These are phyloP conservation scores for Boletus pseudo-olivaceus DNA, from an alignment of 768 basidiomycete species.

Conservation along the genomic window DNA sequence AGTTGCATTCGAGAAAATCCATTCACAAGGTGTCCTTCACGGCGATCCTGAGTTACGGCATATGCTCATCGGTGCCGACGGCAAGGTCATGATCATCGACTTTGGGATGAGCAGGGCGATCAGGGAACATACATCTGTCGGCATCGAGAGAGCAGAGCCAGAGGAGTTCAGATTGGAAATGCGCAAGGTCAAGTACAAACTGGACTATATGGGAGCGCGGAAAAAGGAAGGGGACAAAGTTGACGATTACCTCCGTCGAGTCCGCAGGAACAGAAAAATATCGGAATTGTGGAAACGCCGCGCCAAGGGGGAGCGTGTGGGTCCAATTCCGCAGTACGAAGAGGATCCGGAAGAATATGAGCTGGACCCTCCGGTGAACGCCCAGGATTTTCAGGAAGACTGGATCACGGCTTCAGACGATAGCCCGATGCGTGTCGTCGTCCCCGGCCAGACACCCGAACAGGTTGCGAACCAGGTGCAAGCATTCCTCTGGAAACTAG, in stretches of 20 bases:
- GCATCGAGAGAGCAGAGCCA: constrained; percentile 35
- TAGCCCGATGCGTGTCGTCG: constrained; percentile 33
- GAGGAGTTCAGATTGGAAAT: constrained; percentile 49
- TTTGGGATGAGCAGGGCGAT: constrained; percentile 43
- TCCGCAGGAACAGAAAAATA: constrained; percentile 27
- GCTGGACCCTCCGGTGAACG: constrained; percentile 31
- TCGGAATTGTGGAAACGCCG: constrained; percentile 28
- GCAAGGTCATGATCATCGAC: constrained; percentile 51
- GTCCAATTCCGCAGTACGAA: constrained; percentile 30
- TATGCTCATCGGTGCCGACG: constrained; percentile 54
- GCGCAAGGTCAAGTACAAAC: constrained; percentile 52
- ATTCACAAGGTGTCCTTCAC: constrained; percentile 46
- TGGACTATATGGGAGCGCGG: constrained; percentile 43
- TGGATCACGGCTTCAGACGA: constrained; percentile 37
- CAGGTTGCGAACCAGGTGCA: constrained; percentile 22
- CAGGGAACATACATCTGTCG: constrained; percentile 29
- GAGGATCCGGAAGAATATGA: constrained; percentile 32
- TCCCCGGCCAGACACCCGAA: constrained; percentile 34
- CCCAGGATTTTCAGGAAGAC: constrained; percentile 31
- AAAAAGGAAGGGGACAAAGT: constrained; percentile 35
- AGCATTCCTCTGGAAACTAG: constrained; percentile 19
- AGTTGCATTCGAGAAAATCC: constrained; percentile 46
- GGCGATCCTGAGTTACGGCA: constrained; percentile 47
- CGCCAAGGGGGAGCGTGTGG: constrained; percentile 25
- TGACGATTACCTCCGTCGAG: constrained; percentile 27